Evolutionary conservation across 2,329 filamentous ascomycete genomes (phyloP).

Genomic region (Curvularia eragrostidis): DNA sequence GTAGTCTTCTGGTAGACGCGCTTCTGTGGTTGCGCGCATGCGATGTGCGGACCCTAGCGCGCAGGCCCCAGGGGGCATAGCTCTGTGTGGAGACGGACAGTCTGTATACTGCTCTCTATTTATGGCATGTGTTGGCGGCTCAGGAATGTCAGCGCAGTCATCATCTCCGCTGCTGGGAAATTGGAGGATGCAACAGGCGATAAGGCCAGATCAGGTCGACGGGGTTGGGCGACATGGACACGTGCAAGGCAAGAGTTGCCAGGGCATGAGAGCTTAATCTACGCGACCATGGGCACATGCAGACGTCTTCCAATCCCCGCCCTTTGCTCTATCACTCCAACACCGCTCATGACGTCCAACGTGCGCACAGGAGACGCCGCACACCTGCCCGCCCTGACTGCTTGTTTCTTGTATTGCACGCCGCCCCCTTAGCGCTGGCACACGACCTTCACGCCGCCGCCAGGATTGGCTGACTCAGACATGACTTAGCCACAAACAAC

Average conservation of each 20-base stretch:
- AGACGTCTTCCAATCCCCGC: constrained; percentile 13
- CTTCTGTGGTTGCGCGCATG: constrained; percentile 5
- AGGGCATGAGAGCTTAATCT: constrained; percentile 10
- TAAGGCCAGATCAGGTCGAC: background rate
- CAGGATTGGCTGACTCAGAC: constrained; percentile 1
- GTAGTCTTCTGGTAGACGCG: background rate
- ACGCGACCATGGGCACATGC: constrained; percentile 13
- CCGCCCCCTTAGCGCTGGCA: background rate
- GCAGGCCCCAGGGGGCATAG: background rate
- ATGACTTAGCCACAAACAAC: no score
- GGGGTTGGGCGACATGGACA: background rate
- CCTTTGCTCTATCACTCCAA: constrained; percentile 11
- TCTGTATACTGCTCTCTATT: background rate
- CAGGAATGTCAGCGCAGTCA: background rate
- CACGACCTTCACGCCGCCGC: background rate
- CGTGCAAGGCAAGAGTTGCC: constrained; percentile 5
- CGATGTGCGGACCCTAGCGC: background rate
- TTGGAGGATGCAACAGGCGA: background rate
- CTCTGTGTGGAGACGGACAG: background rate
- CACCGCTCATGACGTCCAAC: constrained; percentile 3
- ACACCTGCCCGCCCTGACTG: constrained; percentile 1
- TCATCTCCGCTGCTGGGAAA: background rate
- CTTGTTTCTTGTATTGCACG: background rate
- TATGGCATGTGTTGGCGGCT: no score
- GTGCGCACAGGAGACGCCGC: background rate